Base-by-base conservation (phyloP, 768 basidiomycete species). In the Trametes punicea region DNA sequence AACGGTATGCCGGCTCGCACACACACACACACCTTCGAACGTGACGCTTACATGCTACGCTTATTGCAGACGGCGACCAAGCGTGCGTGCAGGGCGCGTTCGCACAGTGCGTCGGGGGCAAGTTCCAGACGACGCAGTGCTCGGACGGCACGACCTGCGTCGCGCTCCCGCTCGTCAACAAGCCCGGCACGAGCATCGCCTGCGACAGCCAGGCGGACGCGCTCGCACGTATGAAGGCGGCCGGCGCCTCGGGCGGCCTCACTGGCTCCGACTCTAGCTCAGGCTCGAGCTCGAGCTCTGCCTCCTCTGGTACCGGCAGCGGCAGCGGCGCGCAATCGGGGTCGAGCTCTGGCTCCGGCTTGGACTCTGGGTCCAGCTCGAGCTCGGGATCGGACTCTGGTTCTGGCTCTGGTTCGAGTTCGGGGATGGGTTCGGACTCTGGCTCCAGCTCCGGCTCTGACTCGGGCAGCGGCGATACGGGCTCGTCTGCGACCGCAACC, bases 121-220 rank as follows among this genome's bases (percentile, higher is more conserved):
- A 67, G 42, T 79, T 74, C 60, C 57, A 56, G 1, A 27, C 67
- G 9, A 69, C 72, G 0, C 30, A 56, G 5, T 79, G 77, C 63
- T 51, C 68, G 8, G 59, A 53, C 9, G 67, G 69, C 8, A 52
- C 57, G 1, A 44, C 31, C 16, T 79, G 77, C 64, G 65, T 67
- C 25, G 78, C 75, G 2, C 71, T 78, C 21, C 77, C 77, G 1
- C 70, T 78, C 27, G 73, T 75, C 10, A 75, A 75, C 58, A 62
- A 58, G 39, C 60, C 63, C 3, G 77, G 77, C 45, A 77, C 76
- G n/a, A 60, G 60, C 51, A 46, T 77, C 51, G 58, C 73, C 11
- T 77, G 75, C 63, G 67, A 69, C 41, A 70, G 67, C 13, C 51
- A 65, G 36, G 58, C 52, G 5, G 75, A 76, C 56, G 73, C 71